These are phyloP conservation scores for Lipomyces oligophaga DNA, from an alignment of 805 yeast species.

Conservation along the genomic window DNA sequence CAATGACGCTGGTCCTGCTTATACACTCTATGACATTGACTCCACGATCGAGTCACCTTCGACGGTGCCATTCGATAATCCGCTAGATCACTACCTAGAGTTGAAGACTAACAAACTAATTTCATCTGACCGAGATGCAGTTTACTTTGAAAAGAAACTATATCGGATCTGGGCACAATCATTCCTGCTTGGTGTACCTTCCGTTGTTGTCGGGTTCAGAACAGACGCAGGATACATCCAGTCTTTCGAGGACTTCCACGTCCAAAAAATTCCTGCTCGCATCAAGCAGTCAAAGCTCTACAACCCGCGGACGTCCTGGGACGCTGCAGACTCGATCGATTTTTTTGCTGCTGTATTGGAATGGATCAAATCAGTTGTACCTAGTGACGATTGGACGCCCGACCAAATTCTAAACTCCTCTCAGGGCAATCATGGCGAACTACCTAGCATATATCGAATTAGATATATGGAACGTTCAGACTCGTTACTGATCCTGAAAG, in stretches of 20 bases:
- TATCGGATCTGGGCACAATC: constrained; percentile 90
- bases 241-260: constrained; percentile 67
- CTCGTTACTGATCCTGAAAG: constrained; percentile 13
- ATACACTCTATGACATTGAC: constrained; percentile 9
- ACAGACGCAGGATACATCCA: constrained; percentile 64
- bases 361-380: constrained; percentile 59
- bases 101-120: constrained; percentile 68
- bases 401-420: too few relatives aligned
- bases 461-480: constrained; percentile 39
- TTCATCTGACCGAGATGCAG: constrained; percentile 53
- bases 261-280: constrained; percentile 73
- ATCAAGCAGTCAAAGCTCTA: constrained; percentile 50
- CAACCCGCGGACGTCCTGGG: constrained; percentile 40
- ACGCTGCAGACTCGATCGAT: constrained; percentile 72
- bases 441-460: constrained; percentile 50
- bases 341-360: constrained; percentile 83
- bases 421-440: too few relatives aligned
- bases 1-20: too few relatives aligned
- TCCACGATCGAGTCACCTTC: constrained; percentile 18
- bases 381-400: neutral
- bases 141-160: constrained; percentile 69
- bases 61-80: constrained; percentile 40
- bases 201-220: constrained; percentile 79
- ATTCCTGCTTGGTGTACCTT: constrained; percentile 79
- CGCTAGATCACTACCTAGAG: constrained; percentile 75